Evolutionary conservation across 1,284 basidiomycete genomes (phyloP).

Genomic region (Mycena sp.): DNA sequence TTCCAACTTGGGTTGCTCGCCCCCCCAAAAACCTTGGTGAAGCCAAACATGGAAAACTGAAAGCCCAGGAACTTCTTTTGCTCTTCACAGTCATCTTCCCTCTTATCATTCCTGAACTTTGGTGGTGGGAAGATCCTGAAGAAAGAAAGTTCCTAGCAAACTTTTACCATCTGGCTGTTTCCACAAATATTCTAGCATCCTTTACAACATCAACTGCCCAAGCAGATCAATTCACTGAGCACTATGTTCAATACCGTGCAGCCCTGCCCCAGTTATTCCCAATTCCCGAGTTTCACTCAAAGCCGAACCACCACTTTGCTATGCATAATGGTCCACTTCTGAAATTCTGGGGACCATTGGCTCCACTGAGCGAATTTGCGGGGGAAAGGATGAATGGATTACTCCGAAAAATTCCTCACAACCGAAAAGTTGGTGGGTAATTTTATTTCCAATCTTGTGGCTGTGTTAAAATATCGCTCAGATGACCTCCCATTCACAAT

Average conservation of each 20-base stretch:
- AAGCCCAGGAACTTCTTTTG: conserved; percentile 1
- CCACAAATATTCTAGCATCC: neutral
- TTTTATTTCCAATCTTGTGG: neutral
- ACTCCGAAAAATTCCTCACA: neutral
- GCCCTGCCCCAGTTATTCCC: neutral
- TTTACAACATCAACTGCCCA: neutral
- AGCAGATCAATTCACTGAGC: neutral
- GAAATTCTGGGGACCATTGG: conserved; percentile 6
- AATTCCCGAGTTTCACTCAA: neutral
- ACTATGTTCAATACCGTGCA: neutral
- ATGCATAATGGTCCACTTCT: neutral
- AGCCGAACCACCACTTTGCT: conserved; percentile 3
- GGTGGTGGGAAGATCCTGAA: neutral
- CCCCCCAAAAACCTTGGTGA: conserved; percentile 16
- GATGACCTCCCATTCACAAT: conserved; percentile 4
- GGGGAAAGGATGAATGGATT: conserved; percentile 1
- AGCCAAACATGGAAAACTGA: conserved; percentile 11
- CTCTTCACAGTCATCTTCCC: conserved; percentile 12
- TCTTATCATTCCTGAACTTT: conserved; percentile 1
- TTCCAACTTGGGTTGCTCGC: neutral
- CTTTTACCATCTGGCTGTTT: neutral
- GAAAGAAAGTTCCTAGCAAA: neutral
- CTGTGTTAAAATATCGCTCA: neutral
- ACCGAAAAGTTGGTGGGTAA: neutral
- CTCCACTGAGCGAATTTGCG: neutral